Percentiles rank a stretch among this genome's conserved stretches.
phyloP scores from a whole-genome alignment of 2,329 filamentous ascomycete genomes.

The Plenodomus biglobosus region DNA sequence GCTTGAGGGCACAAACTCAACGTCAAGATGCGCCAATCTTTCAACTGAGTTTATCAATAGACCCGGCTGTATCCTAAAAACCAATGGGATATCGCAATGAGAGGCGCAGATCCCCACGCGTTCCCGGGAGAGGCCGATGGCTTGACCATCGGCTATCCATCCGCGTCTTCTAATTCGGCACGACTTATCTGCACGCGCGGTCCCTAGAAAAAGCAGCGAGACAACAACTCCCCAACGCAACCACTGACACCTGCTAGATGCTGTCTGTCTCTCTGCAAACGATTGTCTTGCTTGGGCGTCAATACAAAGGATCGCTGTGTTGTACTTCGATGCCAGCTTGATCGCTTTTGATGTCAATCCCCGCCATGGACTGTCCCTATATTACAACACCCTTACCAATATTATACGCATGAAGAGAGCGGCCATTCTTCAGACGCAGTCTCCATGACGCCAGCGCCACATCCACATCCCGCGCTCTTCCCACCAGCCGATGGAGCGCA shows the following conservation, averaged over 20 bases:
- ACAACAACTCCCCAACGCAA: background rate
- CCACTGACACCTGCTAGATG: background rate
- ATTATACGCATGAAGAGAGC: background rate
- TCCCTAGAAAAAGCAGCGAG: background rate
- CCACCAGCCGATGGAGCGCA: conserved; percentile 8
- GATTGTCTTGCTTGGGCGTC: background rate
- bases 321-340: background rate
- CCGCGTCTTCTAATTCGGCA: background rate
- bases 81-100: too few species aligned
- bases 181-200: background rate
- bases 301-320: background rate
- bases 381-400: background rate
- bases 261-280: background rate
- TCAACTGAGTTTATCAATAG: too few species aligned
- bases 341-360: too few species aligned
- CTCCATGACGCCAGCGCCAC: conserved; percentile 3
- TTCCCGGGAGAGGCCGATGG: background rate
- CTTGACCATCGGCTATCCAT: background rate
- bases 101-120: too few species aligned
- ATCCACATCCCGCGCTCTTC: conserved; percentile 8
- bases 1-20: too few species aligned
- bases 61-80: too few species aligned
- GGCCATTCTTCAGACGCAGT: background rate
- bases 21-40: too few species aligned
- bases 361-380: background rate